Base-by-base conservation (phyloP, 2,329 filamentous ascomycete species). In the Stemphylium lycopersici region DNA sequence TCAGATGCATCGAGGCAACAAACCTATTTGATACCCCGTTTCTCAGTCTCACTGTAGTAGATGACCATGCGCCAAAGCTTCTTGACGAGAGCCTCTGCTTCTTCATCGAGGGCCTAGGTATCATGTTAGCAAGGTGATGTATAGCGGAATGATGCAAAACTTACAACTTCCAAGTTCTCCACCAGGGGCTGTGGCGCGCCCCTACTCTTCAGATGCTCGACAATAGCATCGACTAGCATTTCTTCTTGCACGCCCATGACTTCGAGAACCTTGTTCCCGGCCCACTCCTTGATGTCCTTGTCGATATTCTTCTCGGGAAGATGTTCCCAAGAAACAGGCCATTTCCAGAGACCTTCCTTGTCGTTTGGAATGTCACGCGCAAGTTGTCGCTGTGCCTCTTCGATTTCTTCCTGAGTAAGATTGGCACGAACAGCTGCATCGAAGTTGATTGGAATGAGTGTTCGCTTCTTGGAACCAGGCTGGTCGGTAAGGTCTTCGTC, bases 61-160 rank as follows among this genome's bases (percentile, higher is more conserved):
- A 98, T 96, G 53, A 97, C 87, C 91, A 98, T 96, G 45, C 93
- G 87, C 95, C 95, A 99, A 32, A 99, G 84, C 79, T 97, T 98
- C 84, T 91, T 96, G 44, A 98, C 93, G 63, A 99, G 79, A 22
- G 90, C 88, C 75, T 97, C 93, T 10, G 93, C 92, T 72, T 98
- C 95, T 70, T 99, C 95, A 71, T 97, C 95, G 59, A 99, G 81
- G 38, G 91, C 91, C 87, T 93, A 59, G 56, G 56, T 52, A 56
- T 26, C 7, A 12, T 26, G 64, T 81, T 73, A 82, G 76, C 58
- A 40, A 68, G 31, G 24, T 10, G 37, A 39, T n/a, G 45, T n/a
- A 39, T 16, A 41, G 18, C 13, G 29, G 39, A 43, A 54, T 39
- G 40, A 39, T 2, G 47, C n/a, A 10, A 33, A 24, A 83, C 87